Conservation (phyloP, 352 stramenopile genomes). For the Globisporangium spiculum region DNA sequence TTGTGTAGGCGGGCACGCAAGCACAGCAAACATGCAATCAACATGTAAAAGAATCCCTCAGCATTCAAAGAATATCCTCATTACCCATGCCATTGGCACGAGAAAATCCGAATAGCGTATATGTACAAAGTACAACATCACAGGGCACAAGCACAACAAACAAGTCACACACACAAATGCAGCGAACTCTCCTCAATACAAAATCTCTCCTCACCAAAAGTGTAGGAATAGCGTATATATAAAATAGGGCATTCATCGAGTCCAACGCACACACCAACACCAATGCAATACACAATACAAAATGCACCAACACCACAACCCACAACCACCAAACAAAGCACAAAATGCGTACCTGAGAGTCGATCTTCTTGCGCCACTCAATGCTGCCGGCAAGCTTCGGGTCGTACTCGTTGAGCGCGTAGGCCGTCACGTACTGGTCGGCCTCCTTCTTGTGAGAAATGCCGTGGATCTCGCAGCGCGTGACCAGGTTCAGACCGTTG, state of each 20-base stretch:
- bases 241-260: conserved; percentile 62
- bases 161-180: conserved; percentile 15
- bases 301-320: conserved; percentile 10
- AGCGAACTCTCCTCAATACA: conserved; percentile 29
- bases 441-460: conserved; percentile 83
- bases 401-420: conserved; percentile 98
- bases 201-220: conserved; percentile 30
- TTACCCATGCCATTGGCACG: conserved; percentile 12
- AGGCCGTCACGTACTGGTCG: conserved; percentile 93
- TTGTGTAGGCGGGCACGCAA: not conserved
- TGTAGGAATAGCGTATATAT: conserved; percentile 52
- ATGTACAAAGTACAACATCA: conserved; percentile 35
- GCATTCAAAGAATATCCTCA: conserved; percentile 17
- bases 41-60: conserved; percentile 17
- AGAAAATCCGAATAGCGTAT: conserved; percentile 64
- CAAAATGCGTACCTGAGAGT: conserved; percentile 73
- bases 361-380: conserved; percentile 97
- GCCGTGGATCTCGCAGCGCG: conserved; percentile 94
- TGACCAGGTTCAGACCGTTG: conserved; percentile 86
- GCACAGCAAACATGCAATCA: conserved; percentile 7
- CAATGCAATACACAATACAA: conserved; percentile 9
- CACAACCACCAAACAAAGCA: not conserved
- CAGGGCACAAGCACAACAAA: conserved; percentile 11
- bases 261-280: conserved; percentile 21
- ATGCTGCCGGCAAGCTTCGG: conserved; percentile 85